phyloP scores from a whole-genome alignment of 176 grass and related monocot species.

The Chloris gayana region DNA sequence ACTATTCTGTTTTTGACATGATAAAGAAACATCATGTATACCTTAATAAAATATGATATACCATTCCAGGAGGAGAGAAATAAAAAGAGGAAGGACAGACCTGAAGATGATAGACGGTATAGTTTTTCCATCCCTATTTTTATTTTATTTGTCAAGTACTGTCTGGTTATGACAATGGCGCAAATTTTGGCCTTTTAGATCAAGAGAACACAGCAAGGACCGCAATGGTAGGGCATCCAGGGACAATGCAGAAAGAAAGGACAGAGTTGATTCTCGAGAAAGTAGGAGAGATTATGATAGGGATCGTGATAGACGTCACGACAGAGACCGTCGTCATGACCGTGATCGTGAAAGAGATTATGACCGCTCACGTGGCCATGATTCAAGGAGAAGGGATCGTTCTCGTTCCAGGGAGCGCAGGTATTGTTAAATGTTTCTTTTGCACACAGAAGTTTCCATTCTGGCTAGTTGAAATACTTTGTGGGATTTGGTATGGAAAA shows the following conservation, averaged over 20 bases:
- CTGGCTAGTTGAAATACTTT: not conserved
- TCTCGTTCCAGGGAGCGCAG: conserved; percentile 81
- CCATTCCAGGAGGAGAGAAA: conserved; percentile 73
- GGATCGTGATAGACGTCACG: conserved; percentile 73
- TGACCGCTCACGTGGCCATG: conserved; percentile 50
- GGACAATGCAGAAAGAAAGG: conserved; percentile 66
- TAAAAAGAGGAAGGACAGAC: conserved; percentile 63
- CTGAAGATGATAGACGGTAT: conserved; percentile 67
- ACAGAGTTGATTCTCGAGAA: conserved; percentile 62
- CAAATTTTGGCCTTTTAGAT: conserved; percentile 40
- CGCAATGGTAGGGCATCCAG: conserved; percentile 56
- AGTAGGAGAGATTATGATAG: conserved; percentile 64
- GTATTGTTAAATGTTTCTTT: conserved; percentile 46
- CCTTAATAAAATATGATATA: conserved; percentile 37
- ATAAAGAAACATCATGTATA: not conserved
- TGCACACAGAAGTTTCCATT: not conserved
- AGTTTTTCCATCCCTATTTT: not conserved
- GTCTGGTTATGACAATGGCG: not conserved
- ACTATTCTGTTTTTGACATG: not conserved
- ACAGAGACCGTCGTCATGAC: conserved; percentile 63
- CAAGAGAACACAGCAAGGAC: conserved; percentile 83
- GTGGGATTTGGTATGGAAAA: not conserved
- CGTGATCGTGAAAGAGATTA: conserved; percentile 75
- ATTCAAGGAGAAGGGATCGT: conserved; percentile 83
- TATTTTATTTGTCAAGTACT: not conserved